Evolutionary conservation across 2,329 filamentous ascomycete genomes (phyloP).

Genomic region (Lecanicillium sp.): DNA sequence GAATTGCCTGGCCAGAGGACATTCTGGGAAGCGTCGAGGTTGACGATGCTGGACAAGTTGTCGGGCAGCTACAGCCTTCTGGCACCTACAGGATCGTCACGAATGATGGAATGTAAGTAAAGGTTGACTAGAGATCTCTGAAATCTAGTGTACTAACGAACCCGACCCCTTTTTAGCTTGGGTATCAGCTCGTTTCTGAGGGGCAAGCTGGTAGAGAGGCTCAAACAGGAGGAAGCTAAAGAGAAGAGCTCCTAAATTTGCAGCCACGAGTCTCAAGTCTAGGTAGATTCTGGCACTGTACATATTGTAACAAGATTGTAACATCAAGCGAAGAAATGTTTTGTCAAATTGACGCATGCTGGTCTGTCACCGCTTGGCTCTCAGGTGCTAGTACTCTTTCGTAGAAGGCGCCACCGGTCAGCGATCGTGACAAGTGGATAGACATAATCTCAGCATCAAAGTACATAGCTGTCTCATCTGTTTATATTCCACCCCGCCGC

Average conservation of each 20-base stretch:
- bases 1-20: slow-evolving; percentile 63
- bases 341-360: no score
- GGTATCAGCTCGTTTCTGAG: slow-evolving; percentile 46
- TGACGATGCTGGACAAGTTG: slow-evolving; percentile 46
- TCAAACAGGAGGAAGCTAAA: slow-evolving; percentile 39
- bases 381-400: no score
- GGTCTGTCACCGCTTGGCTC: no score
- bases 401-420: no score
- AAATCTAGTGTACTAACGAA: slow-evolving; percentile 14
- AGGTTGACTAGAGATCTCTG: not conserved
- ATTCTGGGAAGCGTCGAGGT: slow-evolving; percentile 63
- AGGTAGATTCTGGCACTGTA: no score
- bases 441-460: no score
- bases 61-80: slow-evolving; percentile 51
- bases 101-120: slow-evolving; percentile 58
- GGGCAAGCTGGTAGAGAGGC: slow-evolving; percentile 40
- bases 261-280: no score
- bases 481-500: no score
- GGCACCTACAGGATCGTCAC: slow-evolving; percentile 58
- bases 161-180: no score
- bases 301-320: not conserved
- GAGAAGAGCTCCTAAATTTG: slow-evolving; percentile 4
- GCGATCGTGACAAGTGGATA: no score
- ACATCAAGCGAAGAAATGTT: not conserved
- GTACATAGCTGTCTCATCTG: no score